These are phyloP conservation scores for Candida caryicola DNA, from an alignment of 805 yeast genomes.

Conservation along the genomic window DNA sequence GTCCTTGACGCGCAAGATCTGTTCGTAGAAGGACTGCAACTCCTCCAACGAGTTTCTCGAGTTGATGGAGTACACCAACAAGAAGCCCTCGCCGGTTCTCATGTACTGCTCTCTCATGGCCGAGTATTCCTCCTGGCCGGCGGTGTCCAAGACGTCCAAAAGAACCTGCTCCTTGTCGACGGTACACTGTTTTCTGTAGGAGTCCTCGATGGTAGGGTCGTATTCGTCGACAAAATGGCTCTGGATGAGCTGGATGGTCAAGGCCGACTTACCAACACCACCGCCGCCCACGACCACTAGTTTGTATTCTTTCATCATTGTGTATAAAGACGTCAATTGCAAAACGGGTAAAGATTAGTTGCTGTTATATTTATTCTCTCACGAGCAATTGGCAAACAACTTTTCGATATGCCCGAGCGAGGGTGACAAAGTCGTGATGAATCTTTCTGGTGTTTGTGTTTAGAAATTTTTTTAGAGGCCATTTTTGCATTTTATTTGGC, in stretches of 20 bases:
- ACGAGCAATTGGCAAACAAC: not conserved
- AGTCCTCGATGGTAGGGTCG: conserved; percentile 96
- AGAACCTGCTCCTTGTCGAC: conserved; percentile 66
- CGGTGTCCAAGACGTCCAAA: conserved; percentile 89
- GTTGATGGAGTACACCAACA: conserved; percentile 84
- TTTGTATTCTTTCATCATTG: conserved; percentile 69
- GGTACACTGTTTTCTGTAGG: conserved; percentile 82
- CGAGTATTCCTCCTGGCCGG: conserved; percentile 96
- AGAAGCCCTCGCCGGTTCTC: conserved; percentile 94
- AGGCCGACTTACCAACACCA: conserved; percentile 96
- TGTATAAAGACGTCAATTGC: not conserved
- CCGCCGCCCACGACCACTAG: conserved; percentile 98
- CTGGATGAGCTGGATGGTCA: conserved; percentile 92
- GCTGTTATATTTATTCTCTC: not conserved
- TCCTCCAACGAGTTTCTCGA: conserved; percentile 84
- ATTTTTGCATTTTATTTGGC: too few relatives aligned
- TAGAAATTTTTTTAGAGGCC: not conserved
- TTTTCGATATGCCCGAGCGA: not conserved
- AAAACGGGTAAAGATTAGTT: not conserved
- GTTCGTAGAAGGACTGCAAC: conserved; percentile 72
- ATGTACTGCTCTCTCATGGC: conserved; percentile 86
- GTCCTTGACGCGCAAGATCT: conserved; percentile 75
- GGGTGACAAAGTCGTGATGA: not conserved
- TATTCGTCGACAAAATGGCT: conserved; percentile 95
- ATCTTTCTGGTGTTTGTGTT: not conserved